phyloP scores from a whole-genome alignment of 1,284 basidiomycete genomes.

The Apiotrichum akiyoshidainum region DNA sequence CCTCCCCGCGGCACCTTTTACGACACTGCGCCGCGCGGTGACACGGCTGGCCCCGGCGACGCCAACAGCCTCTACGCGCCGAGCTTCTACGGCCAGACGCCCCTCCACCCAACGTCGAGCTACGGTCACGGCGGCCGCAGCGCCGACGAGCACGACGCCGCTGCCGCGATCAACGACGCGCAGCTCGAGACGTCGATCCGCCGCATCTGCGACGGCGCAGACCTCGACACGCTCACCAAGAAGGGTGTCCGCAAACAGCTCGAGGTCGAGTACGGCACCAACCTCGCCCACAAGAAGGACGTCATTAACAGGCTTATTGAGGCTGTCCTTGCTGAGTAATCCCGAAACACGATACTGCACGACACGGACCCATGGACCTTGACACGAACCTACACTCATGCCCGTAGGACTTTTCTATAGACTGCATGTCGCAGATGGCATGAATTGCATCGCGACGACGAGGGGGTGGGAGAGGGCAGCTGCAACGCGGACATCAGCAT shows the following conservation, averaged over 20 bases:
- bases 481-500: too few species aligned
- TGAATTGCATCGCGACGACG: slow-evolving; percentile 5
- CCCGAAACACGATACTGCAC: not conserved
- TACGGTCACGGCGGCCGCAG: slow-evolving; percentile 5
- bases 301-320: slow-evolving; percentile 52
- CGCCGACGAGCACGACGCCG: slow-evolving; percentile 45
- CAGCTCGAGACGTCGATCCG: slow-evolving; percentile 72
- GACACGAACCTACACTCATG: slow-evolving; percentile 1
- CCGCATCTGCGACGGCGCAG: slow-evolving; percentile 67
- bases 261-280: slow-evolving; percentile 67
- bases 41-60: slow-evolving; percentile 13
- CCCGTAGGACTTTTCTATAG: slow-evolving; percentile 3
- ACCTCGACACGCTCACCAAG: slow-evolving; percentile 85
- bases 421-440: slow-evolving; percentile 1
- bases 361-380: slow-evolving; percentile 5
- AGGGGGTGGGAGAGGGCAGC: not conserved
- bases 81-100: slow-evolving; percentile 30
- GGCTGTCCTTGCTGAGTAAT: slow-evolving; percentile 33
- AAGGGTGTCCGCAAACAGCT: slow-evolving; percentile 76
- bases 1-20: slow-evolving; percentile 6
- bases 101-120: slow-evolving; percentile 19
- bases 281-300: slow-evolving; percentile 48
- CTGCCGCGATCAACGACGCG: slow-evolving; percentile 56
- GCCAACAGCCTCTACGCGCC: slow-evolving; percentile 24
- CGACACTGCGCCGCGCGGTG: slow-evolving; percentile 10